phyloP scores from a whole-genome alignment of 23 red algal species.

The Agarophyton chilense region DNA sequence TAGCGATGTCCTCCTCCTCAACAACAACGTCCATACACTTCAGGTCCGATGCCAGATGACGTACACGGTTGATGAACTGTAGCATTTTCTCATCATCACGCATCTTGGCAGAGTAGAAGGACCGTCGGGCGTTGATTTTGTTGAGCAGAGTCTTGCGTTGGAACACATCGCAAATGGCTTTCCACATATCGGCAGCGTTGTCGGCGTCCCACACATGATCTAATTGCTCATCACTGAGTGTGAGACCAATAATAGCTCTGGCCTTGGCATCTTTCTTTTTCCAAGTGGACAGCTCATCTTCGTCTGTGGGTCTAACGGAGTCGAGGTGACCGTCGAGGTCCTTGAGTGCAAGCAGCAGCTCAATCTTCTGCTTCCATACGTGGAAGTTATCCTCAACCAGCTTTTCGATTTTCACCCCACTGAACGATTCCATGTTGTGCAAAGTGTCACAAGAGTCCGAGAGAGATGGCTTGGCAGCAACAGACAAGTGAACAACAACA shows the following conservation, averaged over 20 bases:
- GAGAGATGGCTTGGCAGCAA: neutral
- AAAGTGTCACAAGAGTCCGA: neutral
- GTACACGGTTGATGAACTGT: constrained; percentile 1
- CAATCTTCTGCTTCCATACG: constrained; percentile 46
- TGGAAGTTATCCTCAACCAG: constrained; percentile 35
- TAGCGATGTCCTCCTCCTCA: constrained; percentile 30
- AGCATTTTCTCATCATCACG: constrained; percentile 39
- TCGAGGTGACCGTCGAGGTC: constrained; percentile 43
- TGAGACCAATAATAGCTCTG: constrained; percentile 41
- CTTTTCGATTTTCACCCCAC: constrained; percentile 28
- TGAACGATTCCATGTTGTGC: neutral
- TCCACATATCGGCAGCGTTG: no score
- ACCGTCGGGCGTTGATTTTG: constrained; percentile 39
- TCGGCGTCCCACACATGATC: constrained; percentile 24
- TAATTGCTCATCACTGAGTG: constrained; percentile 30
- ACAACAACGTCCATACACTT: constrained; percentile 29
- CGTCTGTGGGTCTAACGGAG: neutral
- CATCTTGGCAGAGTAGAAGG: constrained; percentile 46
- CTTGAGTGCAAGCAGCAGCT: constrained; percentile 35
- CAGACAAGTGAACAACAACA: neutral
- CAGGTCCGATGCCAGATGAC: constrained; percentile 5
- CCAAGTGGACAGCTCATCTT: constrained; percentile 28
- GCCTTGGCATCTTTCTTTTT: constrained; percentile 52
- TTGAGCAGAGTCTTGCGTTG: no score
- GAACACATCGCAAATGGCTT: no score